Evolutionary conservation across 2,329 filamentous ascomycete genomes (phyloP), one percentile per base, ranked within the genome.

Genomic region (Lecanoromycetidae sp.): DNA sequence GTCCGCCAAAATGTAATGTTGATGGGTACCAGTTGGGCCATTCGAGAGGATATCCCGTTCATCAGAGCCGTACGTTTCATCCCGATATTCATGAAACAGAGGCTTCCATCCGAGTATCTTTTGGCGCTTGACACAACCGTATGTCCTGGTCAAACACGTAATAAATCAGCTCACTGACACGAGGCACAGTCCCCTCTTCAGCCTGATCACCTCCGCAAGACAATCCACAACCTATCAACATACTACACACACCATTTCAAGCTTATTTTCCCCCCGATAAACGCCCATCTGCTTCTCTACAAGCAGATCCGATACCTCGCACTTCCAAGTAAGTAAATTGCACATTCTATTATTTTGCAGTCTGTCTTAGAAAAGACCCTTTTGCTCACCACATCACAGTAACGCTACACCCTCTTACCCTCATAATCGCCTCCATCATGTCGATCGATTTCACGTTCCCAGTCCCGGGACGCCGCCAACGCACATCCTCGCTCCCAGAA

Each of bases 211-310:
- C 68, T 96, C 9, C 84, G 93, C 54, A 65, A 68, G 30, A 70
- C 75, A 0, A 71, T 86, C 0, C 67, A 78, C 44, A 72, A 80
- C 40, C 60, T 87, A 39, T 70, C 78, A 3, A 63, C 77, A 12
- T 76, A 79, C 20, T 87, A 84, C 58, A 67, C 76, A 52, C 61
- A 70, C 42, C 80, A 85, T 47, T 86, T 86, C 57, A 77, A 75
- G 12, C 74, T 95, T 60, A 56, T 65, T 0, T 79, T 91, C 51
- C 87, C 90, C 1, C 67, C 79, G 1, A 62, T 95, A 12, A 94
- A 93, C 55, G 66, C 74, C 25, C 72, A 79, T 1, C 67, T 84
- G 3, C 63, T 90, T 8, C 64, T 90, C 4, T 78, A 84, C 50
- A 74, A 80, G 32, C 83, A 82, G 57, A 71, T 87, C 25, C 79